These are phyloP conservation scores for Sarocladiaceae sp. DNA, from an alignment of 2,329 filamentous ascomycete species.

Conservation along the genomic window DNA sequence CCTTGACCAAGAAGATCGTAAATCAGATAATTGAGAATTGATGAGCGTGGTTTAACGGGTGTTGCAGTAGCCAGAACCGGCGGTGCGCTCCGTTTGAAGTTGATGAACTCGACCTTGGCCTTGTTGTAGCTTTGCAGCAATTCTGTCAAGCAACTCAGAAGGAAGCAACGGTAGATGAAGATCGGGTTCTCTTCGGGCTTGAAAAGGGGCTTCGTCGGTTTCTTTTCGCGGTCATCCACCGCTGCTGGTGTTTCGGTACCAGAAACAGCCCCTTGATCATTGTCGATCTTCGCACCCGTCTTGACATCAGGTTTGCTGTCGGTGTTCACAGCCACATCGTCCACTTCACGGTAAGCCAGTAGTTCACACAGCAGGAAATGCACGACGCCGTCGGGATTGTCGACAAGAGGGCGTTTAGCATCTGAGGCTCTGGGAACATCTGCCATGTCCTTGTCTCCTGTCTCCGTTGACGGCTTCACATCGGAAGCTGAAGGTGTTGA, in stretches of 20 bases:
- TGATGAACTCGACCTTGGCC: constrained; percentile 97
- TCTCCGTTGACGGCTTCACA: constrained; percentile 55
- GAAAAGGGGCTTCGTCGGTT: constrained; percentile 66
- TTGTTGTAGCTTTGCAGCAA: constrained; percentile 87
- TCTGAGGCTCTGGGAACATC: constrained; percentile 64
- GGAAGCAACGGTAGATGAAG: constrained; percentile 92
- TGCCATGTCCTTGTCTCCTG: constrained; percentile 51
- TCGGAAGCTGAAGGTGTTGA: constrained; percentile 22
- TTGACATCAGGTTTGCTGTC: constrained; percentile 32
- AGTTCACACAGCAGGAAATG: constrained; percentile 92
- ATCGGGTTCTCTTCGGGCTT: constrained; percentile 91
- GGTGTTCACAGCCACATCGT: constrained; percentile 44
- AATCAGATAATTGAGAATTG: constrained; percentile 88
- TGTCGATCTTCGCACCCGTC: constrained; percentile 26
- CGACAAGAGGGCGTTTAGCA: constrained; percentile 74
- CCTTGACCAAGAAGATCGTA: constrained; percentile 64
- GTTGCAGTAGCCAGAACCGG: constrained; percentile 70
- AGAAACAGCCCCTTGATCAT: constrained; percentile 24
- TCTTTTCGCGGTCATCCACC: constrained; percentile 50
- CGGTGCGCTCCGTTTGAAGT: constrained; percentile 89
- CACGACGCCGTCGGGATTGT: constrained; percentile 90
- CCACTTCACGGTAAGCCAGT: constrained; percentile 84
- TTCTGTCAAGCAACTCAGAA: constrained; percentile 87
- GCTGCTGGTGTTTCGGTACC: constrained; percentile 8
- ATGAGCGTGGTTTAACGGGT: constrained; percentile 88